Conservation (phyloP, 1,284 basidiomycete genomes). For the Microbotryum scabiosae region DNA sequence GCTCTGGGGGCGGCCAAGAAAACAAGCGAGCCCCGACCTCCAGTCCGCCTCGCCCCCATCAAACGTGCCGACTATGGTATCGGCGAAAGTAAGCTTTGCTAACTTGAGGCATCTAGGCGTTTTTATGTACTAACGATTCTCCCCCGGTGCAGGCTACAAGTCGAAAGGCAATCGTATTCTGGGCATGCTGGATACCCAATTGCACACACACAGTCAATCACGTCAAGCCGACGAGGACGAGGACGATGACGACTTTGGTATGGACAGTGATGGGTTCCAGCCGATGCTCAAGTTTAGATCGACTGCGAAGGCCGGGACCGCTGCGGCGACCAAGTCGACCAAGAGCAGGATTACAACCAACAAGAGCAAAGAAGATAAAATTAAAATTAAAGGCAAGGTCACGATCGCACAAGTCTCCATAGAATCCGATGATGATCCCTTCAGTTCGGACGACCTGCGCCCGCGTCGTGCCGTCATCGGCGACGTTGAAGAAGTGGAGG, state of each 20-base stretch:
- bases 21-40: not conserved
- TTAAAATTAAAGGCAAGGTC: conserved; percentile 7
- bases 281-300: conserved; percentile 9
- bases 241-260: not conserved
- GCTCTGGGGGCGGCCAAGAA: not conserved
- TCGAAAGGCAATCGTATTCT: conserved; percentile 1
- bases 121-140: not conserved
- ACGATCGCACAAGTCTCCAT: conserved; percentile 17
- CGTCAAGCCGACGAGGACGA: not conserved
- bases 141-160: not conserved
- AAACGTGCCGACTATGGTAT: conserved; percentile 21
- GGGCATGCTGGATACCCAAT: not conserved
- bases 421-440: conserved; percentile 9
- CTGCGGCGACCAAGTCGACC: not conserved
- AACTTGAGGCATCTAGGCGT: not conserved
- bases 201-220: not conserved
- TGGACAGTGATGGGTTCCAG: not conserved
- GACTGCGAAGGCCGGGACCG: not conserved
- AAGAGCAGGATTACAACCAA: not conserved
- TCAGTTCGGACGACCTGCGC: not conserved
- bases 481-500: conserved; percentile 1
- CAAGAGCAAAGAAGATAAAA: not conserved
- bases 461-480: not conserved
- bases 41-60: not conserved
- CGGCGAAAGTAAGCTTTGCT: conserved; percentile 12